phyloP scores from a whole-genome alignment of 495 filamentous ascomycete genomes.

The Schizothecium vesticola region DNA sequence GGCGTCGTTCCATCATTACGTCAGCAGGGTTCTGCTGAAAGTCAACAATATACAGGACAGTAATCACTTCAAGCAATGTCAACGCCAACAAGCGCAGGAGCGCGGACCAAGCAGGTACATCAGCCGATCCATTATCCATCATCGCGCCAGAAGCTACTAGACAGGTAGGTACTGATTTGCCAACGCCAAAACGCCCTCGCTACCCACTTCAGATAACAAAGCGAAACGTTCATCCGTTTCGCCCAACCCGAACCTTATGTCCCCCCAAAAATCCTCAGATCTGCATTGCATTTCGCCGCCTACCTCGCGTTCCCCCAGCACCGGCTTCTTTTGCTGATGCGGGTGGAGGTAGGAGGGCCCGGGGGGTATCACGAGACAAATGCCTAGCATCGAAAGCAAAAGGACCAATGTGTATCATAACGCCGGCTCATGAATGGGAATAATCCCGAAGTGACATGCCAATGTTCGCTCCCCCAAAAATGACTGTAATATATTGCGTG shows the following conservation, averaged over 20 bases:
- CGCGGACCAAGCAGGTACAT: background rate
- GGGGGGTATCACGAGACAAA: too few relatives aligned
- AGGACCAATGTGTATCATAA: too few relatives aligned
- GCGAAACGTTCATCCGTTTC: background rate
- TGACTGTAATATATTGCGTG: background rate
- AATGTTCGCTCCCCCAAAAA: background rate
- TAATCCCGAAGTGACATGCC: too few relatives aligned
- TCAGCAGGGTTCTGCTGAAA: background rate
- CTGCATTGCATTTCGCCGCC: background rate
- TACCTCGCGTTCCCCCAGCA: background rate
- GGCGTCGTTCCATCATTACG: background rate
- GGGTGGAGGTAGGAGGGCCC: too few relatives aligned
- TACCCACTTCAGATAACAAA: background rate
- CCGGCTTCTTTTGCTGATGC: too few relatives aligned
- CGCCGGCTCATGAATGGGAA: too few relatives aligned
- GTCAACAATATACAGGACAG: too few relatives aligned
- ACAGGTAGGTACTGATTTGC: too few relatives aligned
- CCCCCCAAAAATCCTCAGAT: too few relatives aligned
- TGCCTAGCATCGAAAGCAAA: too few relatives aligned
- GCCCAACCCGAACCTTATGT: background rate
- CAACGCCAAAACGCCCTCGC: too few relatives aligned
- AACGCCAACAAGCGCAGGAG: background rate
- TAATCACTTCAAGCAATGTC: background rate
- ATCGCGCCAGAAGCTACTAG: background rate
- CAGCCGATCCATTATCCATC: background rate